Conservation (phyloP, 2,329 filamentous ascomycete species). For the Apiospora aurea region DNA sequence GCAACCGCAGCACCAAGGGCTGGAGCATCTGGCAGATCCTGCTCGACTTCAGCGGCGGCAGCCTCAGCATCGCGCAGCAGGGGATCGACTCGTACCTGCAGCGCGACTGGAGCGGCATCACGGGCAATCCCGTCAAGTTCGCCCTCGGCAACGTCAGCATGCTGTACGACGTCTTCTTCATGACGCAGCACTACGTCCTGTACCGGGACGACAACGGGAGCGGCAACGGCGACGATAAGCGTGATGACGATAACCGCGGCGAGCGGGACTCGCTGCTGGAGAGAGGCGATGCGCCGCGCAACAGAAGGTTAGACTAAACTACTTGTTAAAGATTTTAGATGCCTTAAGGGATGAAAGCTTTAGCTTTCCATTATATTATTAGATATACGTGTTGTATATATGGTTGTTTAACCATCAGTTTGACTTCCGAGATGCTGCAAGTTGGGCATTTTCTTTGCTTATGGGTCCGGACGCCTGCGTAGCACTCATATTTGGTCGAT, state of each 20-base stretch:
- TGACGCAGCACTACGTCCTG: conserved; percentile 85
- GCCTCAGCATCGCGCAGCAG: conserved; percentile 83
- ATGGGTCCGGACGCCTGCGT: too few species aligned
- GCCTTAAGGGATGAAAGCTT: neutral
- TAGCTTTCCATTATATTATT: neutral
- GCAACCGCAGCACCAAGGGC: conserved; percentile 82
- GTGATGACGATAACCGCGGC: conserved; percentile 33
- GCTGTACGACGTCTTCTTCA: conserved; percentile 85
- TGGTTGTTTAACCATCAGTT: too few species aligned
- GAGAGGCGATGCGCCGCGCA: conserved; percentile 34
- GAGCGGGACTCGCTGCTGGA: conserved; percentile 49
- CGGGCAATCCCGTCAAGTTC: conserved; percentile 91
- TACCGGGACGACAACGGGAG: conserved; percentile 54
- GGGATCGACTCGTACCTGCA: conserved; percentile 85
- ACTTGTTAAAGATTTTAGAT: neutral
- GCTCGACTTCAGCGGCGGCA: conserved; percentile 81
- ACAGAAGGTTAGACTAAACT: conserved; percentile 42
- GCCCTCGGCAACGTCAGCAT: conserved; percentile 85
- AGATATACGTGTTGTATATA: neutral
- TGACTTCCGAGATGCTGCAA: neutral
- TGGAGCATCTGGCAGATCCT: conserved; percentile 89
- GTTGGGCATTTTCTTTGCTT: neutral
- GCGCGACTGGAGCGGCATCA: conserved; percentile 87
- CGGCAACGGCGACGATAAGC: neutral
- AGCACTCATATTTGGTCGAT: neutral